Evolutionary conservation across 2,329 filamentous ascomycete genomes (phyloP).

Genomic region (Dothiorella sarmentorum): DNA sequence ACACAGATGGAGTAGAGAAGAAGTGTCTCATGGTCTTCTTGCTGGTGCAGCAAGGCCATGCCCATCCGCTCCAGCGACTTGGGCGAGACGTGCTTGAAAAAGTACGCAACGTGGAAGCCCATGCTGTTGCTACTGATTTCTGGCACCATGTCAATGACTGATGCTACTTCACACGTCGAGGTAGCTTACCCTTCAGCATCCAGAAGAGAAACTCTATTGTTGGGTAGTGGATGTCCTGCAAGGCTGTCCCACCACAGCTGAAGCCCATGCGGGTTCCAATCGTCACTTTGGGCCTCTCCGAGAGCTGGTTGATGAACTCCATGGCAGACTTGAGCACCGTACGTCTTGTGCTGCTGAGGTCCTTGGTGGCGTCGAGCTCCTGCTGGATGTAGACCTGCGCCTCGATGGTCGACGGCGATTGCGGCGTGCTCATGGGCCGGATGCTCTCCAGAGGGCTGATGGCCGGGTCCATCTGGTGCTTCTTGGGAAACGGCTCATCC

Average conservation of each 20-base stretch:
- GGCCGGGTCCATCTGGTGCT: not conserved
- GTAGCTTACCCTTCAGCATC: not conserved
- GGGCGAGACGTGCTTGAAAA: not conserved
- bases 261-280: not conserved
- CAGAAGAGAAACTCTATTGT: conserved; percentile 1
- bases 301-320: not conserved
- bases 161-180: too few relatives aligned
- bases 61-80: conserved; percentile 30
- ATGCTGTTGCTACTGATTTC: not conserved
- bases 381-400: not conserved
- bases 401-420: not conserved
- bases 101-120: conserved; percentile 3
- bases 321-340: not conserved
- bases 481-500: not conserved
- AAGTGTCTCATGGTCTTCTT: conserved; percentile 29
- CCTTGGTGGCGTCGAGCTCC: not conserved
- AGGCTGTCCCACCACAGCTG: not conserved
- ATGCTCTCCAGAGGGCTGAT: not conserved
- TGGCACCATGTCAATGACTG: not conserved
- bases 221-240: not conserved
- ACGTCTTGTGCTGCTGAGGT: not conserved
- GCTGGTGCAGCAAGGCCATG: conserved; percentile 29
- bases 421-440: not conserved
- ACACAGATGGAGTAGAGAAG: conserved; percentile 32
- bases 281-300: not conserved